These are phyloP conservation scores for Paraconiothyrium brasiliense DNA, from an alignment of 2,329 filamentous ascomycete species.

Conservation along the genomic window DNA sequence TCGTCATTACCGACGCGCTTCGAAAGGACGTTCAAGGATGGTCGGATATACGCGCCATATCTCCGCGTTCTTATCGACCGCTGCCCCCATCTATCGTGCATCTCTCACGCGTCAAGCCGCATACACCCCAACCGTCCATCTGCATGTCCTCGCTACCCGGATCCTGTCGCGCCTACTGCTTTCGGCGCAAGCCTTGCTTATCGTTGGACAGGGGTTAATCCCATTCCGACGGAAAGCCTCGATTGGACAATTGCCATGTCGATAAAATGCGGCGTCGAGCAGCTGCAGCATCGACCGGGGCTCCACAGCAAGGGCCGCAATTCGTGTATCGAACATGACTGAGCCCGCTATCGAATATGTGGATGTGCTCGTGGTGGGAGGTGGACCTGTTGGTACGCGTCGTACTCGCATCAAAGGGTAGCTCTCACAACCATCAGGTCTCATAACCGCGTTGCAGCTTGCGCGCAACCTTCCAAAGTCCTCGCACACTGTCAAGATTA, in stretches of 20 bases:
- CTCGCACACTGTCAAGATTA: slow-evolving; percentile 55
- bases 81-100: slow-evolving; percentile 6
- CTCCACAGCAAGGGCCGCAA: neutral
- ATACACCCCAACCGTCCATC: neutral
- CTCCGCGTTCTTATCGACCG: slow-evolving; percentile 3
- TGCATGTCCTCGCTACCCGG: neutral
- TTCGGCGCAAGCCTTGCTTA: slow-evolving; percentile 7
- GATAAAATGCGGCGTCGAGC: slow-evolving; percentile 15
- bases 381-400: slow-evolving; percentile 56
- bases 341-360: slow-evolving; percentile 24
- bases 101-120: neutral
- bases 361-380: slow-evolving; percentile 42
- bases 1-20: too few relatives aligned
- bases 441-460: slow-evolving; percentile 59
- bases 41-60: slow-evolving; percentile 1
- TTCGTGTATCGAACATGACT: slow-evolving; percentile 19
- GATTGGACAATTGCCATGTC: neutral
- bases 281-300: slow-evolving; percentile 1
- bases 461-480: slow-evolving; percentile 53
- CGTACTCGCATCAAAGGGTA: neutral
- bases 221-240: slow-evolving; percentile 17
- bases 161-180: slow-evolving; percentile 2
- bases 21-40: neutral
- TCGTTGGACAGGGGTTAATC: neutral
- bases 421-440: slow-evolving; percentile 30